These are phyloP conservation scores for Wolfiporia cocos DNA, from an alignment of 1,284 basidiomycete genomes.

Conservation along the genomic window DNA sequence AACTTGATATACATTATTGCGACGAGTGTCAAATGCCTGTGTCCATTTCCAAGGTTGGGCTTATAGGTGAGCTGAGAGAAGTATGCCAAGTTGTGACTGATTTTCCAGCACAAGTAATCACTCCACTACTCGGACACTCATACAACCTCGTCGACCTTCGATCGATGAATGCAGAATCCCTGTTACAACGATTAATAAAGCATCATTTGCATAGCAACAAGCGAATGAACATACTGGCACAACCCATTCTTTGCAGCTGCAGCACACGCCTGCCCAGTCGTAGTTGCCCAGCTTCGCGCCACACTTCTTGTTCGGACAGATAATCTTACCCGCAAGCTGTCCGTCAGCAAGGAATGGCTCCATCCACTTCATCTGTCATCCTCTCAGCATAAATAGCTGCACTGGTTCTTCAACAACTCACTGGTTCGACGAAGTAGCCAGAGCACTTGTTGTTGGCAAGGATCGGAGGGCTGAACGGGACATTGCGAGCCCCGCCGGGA, in stretches of 20 bases:
- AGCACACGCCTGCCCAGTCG: constrained; percentile 95
- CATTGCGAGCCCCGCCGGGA: constrained; percentile 9
- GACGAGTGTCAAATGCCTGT: no score
- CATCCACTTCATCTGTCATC: constrained; percentile 89
- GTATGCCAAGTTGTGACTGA: no score
- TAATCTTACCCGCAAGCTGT: constrained; percentile 79
- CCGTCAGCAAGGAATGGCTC: constrained; percentile 70
- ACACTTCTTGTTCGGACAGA: constrained; percentile 90
- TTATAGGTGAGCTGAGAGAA: no score
- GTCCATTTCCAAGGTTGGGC: no score
- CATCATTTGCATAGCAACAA: neutral
- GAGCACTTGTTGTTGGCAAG: constrained; percentile 78
- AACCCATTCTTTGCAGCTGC: constrained; percentile 89
- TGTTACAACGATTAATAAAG: constrained; percentile 24
- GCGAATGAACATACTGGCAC: constrained; percentile 63
- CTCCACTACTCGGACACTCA: constrained; percentile 10
- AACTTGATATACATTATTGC: no score
- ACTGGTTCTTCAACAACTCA: constrained; percentile 35
- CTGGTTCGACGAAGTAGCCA: constrained; percentile 95
- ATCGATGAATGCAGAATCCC: constrained; percentile 87
- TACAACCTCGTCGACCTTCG: constrained; percentile 86
- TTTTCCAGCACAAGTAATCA: no score
- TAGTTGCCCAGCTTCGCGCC: constrained; percentile 89
- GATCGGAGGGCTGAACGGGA: constrained; percentile 52
- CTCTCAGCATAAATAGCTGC: neutral